Conservation (phyloP, 1,284 basidiomycete genomes). For the Ceratobasidium sp. region DNA sequence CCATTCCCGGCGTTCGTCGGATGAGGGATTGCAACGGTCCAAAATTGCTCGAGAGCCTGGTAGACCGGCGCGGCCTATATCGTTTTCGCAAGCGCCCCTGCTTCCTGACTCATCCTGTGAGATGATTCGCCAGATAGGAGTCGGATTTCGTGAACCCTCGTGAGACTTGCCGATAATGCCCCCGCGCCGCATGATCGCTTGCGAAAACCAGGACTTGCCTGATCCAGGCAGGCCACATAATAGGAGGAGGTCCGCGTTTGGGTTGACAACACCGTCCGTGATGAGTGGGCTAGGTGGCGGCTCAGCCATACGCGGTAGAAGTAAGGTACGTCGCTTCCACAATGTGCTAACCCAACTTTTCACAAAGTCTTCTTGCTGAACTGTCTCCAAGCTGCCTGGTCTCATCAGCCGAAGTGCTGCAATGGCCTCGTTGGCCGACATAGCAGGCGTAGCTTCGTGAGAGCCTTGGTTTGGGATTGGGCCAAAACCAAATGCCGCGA, state of each 20-base stretch:
- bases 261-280: slow-evolving; percentile 60
- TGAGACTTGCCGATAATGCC: slow-evolving; percentile 22
- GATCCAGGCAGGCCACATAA: slow-evolving; percentile 72
- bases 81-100: slow-evolving; percentile 64
- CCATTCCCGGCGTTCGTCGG: slow-evolving; percentile 65
- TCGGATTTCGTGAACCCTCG: slow-evolving; percentile 58
- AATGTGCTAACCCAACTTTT: slow-evolving; percentile 69
- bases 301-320: slow-evolving; percentile 65
- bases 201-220: slow-evolving; percentile 70
- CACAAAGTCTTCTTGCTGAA: slow-evolving; percentile 68
- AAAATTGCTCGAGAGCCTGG: slow-evolving; percentile 61
- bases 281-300: slow-evolving; percentile 64
- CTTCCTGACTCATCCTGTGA: slow-evolving; percentile 71
- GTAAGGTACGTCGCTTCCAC: slow-evolving; percentile 69
- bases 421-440: slow-evolving; percentile 66
- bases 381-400: slow-evolving; percentile 69
- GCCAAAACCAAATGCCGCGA: slow-evolving; percentile 68
- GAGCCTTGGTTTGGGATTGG: slow-evolving; percentile 53
- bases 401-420: slow-evolving; percentile 63
- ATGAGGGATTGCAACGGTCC: slow-evolving; percentile 69
- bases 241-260: slow-evolving; percentile 62
- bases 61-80: slow-evolving; percentile 60
- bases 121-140: slow-evolving; percentile 61
- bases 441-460: slow-evolving; percentile 62
- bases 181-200: slow-evolving; percentile 58